A percentile compares a stretch with the other conserved stretches of the same genome.
These are phyloP conservation scores for Spatholobus suberectus DNA, from an alignment of 306 rosid species.

Conservation along the genomic window DNA sequence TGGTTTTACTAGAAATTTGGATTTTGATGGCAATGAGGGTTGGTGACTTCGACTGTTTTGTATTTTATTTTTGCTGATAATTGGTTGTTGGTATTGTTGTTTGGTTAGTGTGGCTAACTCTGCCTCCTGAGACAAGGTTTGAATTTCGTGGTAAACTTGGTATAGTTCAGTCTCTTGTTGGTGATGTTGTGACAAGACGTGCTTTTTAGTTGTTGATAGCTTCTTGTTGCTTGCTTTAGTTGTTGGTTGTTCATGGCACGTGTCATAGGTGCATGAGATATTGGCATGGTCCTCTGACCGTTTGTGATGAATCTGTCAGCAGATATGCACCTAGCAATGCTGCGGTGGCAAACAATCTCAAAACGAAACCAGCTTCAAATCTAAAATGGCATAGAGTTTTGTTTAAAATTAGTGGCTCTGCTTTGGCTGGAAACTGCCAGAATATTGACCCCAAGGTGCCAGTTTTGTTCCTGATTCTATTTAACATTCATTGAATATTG, in stretches of 20 bases:
- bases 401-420: conserved; percentile 59
- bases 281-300: neutral
- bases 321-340: conserved; percentile 46
- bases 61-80: neutral
- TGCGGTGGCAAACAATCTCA: conserved; percentile 30
- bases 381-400: conserved; percentile 56
- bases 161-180: neutral
- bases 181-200: neutral
- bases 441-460: conserved; percentile 56
- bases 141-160: neutral
- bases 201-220: neutral
- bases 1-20: neutral
- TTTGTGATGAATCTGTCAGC: conserved; percentile 16
- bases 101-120: neutral
- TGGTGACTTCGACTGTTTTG: neutral
- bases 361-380: conserved; percentile 39
- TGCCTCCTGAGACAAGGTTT: neutral
- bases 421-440: conserved; percentile 59
- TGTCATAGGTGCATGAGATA: neutral
- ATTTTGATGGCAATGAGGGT: neutral
- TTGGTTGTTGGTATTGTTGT: neutral
- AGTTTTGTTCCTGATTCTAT: conserved; percentile 12
- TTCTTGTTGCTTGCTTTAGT: neutral
- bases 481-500: conserved; percentile 1
- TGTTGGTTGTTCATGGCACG: conserved; percentile 1